Evolutionary conservation across 768 basidiomycete genomes (phyloP), one percentile per base, ranked within the genome.

Genomic region (Lentinula edodes): DNA sequence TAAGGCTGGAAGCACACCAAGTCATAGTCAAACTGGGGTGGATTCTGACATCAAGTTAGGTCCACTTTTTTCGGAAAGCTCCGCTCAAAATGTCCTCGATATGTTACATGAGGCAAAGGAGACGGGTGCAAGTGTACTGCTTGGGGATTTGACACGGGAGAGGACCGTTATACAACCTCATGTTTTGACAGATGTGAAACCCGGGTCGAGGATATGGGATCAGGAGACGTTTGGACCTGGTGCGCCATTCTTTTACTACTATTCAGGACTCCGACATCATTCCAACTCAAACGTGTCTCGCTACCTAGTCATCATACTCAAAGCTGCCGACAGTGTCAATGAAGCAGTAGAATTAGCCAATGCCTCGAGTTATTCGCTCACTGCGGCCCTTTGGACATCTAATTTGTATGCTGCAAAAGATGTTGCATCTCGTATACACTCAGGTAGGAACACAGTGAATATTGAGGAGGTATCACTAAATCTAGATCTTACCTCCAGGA

Each of bases 161-260:
- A 76, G 76, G 0, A 70, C 78, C 0, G 68, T 82, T 10, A 72
- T 85, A n/a, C 76, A 78, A 61, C 84, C 84, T 20, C 84, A 86
- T 69, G 62, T 87, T 34, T 62, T 85, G 15, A 68, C 65, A 18
- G 76, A 74, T n/a, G 79, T 83, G 46, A 79, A 72, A 61, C 78
- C 76, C 0, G 83, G 77, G 7, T 84, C 81, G 76, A 66, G 73
- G 34, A 61, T 83, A 12, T 87, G 84, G 84, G 76, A 83, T 23
- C 67, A 76, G 35, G 88, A 90, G 70, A 79, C 80, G 0, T 89
- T 89, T 69, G 85, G 85, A 0, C 87, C 83, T 54, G 82, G 83
- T 82, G 42, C 18, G 67, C 45, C n/a, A 9, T 15, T 39, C 38
- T 1, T 7, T 15, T 13, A 9, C 35, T 46, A 28, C 28, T 28